These are phyloP conservation scores for Pichia sp. DNA, from an alignment of 1,139 yeast genomes.

Conservation along the genomic window DNA sequence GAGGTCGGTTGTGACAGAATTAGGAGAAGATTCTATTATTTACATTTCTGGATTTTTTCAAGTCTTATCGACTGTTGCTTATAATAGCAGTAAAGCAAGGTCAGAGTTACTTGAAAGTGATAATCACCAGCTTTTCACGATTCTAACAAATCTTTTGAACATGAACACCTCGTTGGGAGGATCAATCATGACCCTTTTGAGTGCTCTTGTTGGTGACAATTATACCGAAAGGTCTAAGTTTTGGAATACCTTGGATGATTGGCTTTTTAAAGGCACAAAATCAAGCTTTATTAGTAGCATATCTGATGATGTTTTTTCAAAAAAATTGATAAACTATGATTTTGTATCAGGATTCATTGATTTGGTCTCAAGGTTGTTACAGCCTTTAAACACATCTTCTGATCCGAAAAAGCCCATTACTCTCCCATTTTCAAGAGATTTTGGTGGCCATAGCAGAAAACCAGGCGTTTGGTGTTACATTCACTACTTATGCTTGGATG, in stretches of 20 bases:
- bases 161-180: conserved; percentile 48
- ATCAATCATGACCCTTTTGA: conserved; percentile 41
- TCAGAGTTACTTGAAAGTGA: conserved; percentile 28
- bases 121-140: conserved; percentile 26
- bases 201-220: conserved; percentile 42
- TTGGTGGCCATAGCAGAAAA: conserved; percentile 57
- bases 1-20: conserved; percentile 34
- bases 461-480: conserved; percentile 76
- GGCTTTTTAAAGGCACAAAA: conserved; percentile 48
- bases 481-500: conserved; percentile 60
- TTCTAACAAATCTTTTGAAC: conserved; percentile 38
- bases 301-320: conserved; percentile 23
- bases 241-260: conserved; percentile 69
- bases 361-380: conserved; percentile 37
- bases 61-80: conserved; percentile 41
- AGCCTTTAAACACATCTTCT: conserved; percentile 20
- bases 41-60: conserved; percentile 67
- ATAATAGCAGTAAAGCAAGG: conserved; percentile 33
- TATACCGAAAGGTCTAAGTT: conserved; percentile 38
- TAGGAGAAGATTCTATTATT: conserved; percentile 77
- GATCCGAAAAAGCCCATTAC: conserved; percentile 32
- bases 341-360: conserved; percentile 42
- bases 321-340: conserved; percentile 6
- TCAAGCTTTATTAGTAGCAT: conserved; percentile 13
- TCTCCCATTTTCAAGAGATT: conserved; percentile 52